These are phyloP conservation scores for Calocybe indica DNA, from an alignment of 768 basidiomycete genomes.

Conservation along the genomic window DNA sequence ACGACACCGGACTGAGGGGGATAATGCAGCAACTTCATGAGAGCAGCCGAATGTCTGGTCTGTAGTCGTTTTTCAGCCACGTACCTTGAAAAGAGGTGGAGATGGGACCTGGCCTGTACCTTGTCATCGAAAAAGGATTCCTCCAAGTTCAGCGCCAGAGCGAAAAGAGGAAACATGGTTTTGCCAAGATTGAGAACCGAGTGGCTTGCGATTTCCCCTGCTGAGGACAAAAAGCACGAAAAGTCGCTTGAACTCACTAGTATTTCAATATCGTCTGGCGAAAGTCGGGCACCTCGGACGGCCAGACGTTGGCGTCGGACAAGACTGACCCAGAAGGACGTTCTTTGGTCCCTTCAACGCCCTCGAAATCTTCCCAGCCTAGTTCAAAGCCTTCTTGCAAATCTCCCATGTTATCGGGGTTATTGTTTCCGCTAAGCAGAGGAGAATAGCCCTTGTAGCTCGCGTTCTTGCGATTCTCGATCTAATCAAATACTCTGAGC, in stretches of 20 bases:
- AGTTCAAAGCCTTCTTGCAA: conserved; percentile 90
- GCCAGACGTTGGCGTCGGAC: conserved; percentile 79
- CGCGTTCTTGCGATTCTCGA: conserved; percentile 58
- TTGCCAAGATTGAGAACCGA: conserved; percentile 41
- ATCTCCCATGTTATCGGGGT: conserved; percentile 77
- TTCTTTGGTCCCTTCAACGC: conserved; percentile 11
- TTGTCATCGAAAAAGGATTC: conserved; percentile 80
- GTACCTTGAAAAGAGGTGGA: not conserved
- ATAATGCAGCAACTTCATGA: conserved; percentile 77
- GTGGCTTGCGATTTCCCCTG: conserved; percentile 19
- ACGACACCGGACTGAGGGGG: conserved; percentile 50
- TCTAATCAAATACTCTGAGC: conserved; percentile 26
- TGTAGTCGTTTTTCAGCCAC: conserved; percentile 17
- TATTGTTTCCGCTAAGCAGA: conserved; percentile 66
- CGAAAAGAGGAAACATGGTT: conserved; percentile 78
- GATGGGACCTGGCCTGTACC: conserved; percentile 27
- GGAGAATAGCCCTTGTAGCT: conserved; percentile 79
- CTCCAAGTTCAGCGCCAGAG: conserved; percentile 70
- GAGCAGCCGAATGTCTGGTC: conserved; percentile 74
- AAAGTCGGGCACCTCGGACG: conserved; percentile 53
- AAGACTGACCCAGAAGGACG: conserved; percentile 41
- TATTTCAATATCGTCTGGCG: conserved; percentile 53
- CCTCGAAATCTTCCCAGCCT: conserved; percentile 56
- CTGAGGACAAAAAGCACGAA: not conserved
- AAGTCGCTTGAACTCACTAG: conserved; percentile 41